phyloP scores from a whole-genome alignment of 208 protist species.

The Trichomonas gallinae region DNA sequence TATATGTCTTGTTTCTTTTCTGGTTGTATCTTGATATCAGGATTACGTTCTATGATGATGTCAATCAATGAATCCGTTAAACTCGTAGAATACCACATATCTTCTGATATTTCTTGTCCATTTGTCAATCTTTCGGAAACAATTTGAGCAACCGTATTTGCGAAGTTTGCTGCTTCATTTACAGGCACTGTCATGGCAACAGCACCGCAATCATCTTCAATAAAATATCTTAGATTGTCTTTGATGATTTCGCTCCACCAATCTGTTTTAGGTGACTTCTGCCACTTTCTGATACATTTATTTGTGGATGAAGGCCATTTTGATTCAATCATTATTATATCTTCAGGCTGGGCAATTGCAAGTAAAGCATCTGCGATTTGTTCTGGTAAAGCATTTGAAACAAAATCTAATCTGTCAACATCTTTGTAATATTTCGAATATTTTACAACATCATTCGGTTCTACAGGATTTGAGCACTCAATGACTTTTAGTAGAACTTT shows the following conservation, averaged over 20 bases:
- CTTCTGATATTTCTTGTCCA: not conserved
- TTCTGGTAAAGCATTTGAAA: not conserved
- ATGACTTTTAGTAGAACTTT: not conserved
- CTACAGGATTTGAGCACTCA: not conserved
- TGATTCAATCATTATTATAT: not conserved
- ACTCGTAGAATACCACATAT: not conserved
- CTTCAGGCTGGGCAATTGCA: not conserved
- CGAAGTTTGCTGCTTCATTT: not conserved
- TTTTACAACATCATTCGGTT: not conserved
- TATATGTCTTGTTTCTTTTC: not conserved
- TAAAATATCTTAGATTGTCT: not conserved
- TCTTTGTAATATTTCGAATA: not conserved
- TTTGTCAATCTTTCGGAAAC: not conserved
- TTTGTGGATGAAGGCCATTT: not conserved
- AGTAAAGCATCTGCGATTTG: not conserved
- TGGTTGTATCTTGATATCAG: not conserved
- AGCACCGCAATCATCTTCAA: not conserved
- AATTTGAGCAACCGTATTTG: not conserved
- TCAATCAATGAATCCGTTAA: not conserved
- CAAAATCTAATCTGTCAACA: not conserved
- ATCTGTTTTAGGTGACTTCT: not conserved
- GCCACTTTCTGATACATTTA: not conserved
- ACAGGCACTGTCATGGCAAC: not conserved
- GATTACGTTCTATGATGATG: not conserved
- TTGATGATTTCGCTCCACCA: not conserved